These are phyloP conservation scores for Mallotus japonicus DNA, from an alignment of 441 rosid genomes.

Conservation along the genomic window DNA sequence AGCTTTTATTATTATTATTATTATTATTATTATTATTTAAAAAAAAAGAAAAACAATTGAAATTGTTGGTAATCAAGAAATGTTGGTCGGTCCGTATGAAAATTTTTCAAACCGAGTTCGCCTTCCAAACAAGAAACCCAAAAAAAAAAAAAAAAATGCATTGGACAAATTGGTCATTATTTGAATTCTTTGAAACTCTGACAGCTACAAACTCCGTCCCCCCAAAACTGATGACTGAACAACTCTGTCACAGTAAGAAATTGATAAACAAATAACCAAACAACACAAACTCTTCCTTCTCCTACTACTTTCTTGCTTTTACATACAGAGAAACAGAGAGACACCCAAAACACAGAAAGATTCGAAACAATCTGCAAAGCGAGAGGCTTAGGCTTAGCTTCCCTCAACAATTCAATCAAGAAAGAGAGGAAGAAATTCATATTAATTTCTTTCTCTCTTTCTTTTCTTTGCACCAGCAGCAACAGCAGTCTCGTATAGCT, in stretches of 20 bases:
- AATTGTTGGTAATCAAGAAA: no score
- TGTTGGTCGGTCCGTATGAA: no score
- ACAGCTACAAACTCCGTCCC: conserved; percentile 42
- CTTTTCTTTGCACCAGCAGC: background rate
- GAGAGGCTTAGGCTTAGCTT: no score
- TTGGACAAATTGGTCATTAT: conserved; percentile 52
- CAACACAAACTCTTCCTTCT: no score
- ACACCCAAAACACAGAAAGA: background rate
- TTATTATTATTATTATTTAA: no score
- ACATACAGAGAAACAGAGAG: no score
- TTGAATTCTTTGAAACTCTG: conserved; percentile 54
- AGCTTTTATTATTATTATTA: no score
- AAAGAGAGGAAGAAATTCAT: background rate
- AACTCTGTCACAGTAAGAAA: background rate
- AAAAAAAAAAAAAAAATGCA: conserved; percentile 15
- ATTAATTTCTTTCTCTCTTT: background rate
- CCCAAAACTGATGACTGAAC: conserved; percentile 2
- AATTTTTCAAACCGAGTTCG: no score
- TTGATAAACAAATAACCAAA: no score
- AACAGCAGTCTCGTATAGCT: no score
- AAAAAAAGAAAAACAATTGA: no score
- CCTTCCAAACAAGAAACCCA: background rate
- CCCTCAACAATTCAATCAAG: background rate
- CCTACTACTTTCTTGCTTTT: no score
- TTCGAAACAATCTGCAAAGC: background rate